phyloP scores from a whole-genome alignment of 2,329 filamentous ascomycete genomes.

The Tricladium varicosporioides region DNA sequence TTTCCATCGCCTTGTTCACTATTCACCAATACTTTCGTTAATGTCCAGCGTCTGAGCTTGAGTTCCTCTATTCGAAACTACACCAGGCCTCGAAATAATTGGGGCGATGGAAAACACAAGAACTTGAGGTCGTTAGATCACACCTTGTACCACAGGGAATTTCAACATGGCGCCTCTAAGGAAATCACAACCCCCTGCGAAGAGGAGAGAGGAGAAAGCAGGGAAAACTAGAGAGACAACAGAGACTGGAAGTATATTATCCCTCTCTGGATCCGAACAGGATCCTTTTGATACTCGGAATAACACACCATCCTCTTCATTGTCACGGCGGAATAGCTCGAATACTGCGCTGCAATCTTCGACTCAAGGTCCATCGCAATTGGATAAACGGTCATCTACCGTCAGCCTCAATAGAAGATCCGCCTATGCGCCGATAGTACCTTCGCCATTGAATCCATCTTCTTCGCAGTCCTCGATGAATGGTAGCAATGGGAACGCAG shows the following conservation, averaged over 20 bases:
- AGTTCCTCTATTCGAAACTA: no score
- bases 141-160: no score
- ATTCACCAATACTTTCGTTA: no score
- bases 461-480: conserved; percentile 16
- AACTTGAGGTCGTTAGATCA: no score
- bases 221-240: conserved; percentile 3
- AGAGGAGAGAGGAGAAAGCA: conserved; percentile 3
- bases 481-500: conserved; percentile 15
- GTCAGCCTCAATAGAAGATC: conserved; percentile 14
- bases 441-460: conserved; percentile 34
- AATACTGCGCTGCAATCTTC: conserved; percentile 1
- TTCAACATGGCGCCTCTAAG: conserved; percentile 8
- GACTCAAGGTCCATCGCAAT: conserved; percentile 8
- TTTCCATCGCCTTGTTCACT: no score
- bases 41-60: no score
- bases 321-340: conserved; percentile 6
- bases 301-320: conserved; percentile 5
- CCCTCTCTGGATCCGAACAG: conserved; percentile 7
- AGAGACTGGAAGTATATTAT: conserved; percentile 13
- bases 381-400: conserved; percentile 7
- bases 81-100: no score
- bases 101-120: no score
- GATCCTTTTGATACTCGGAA: conserved; percentile 14
- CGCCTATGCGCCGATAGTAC: conserved; percentile 30
- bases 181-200: neutral